Evolutionary conservation across 2,329 filamentous ascomycete species (phyloP).

Genomic region (Periconia sp.): DNA sequence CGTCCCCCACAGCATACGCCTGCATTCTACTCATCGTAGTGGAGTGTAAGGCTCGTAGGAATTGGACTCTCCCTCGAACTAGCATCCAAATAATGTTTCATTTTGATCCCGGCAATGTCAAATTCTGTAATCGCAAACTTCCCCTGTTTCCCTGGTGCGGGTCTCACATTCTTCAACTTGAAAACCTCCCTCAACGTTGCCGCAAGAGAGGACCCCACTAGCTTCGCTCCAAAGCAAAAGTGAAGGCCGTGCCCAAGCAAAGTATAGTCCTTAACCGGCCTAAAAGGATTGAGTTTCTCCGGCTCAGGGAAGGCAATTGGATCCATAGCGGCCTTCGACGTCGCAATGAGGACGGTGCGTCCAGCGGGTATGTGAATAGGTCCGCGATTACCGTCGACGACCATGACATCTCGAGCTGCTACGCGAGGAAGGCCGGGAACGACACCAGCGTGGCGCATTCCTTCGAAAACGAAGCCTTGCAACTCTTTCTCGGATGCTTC

Average conservation of each 20-base stretch:
- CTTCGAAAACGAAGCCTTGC: slow-evolving; percentile 61
- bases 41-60: slow-evolving; percentile 30
- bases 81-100: slow-evolving; percentile 57
- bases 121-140: slow-evolving; percentile 52
- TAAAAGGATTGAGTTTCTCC: slow-evolving; percentile 45
- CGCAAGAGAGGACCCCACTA: slow-evolving; percentile 35
- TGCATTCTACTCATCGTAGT: slow-evolving; percentile 32
- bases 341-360: slow-evolving; percentile 46
- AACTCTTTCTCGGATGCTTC: slow-evolving; percentile 63
- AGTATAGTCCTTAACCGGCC: slow-evolving; percentile 38
- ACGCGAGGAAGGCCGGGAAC: slow-evolving; percentile 60
- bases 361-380: slow-evolving; percentile 52
- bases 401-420: slow-evolving; percentile 54
- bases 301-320: slow-evolving; percentile 40
- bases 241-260: slow-evolving; percentile 41
- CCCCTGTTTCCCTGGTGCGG: slow-evolving; percentile 38
- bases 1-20: too few species aligned
- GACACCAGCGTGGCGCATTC: slow-evolving; percentile 60
- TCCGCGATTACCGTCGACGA: slow-evolving; percentile 56
- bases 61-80: slow-evolving; percentile 55
- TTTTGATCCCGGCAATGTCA: slow-evolving; percentile 55
- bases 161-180: slow-evolving; percentile 39
- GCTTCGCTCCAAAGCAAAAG: slow-evolving; percentile 39
- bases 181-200: slow-evolving; percentile 41
- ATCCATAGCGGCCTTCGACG: slow-evolving; percentile 48